Percentiles rank a stretch among this genome's conserved stretches.
Evolutionary conservation across 352 stramenopile genomes (phyloP).

Genomic region (Thalassiosira mediterranea): DNA sequence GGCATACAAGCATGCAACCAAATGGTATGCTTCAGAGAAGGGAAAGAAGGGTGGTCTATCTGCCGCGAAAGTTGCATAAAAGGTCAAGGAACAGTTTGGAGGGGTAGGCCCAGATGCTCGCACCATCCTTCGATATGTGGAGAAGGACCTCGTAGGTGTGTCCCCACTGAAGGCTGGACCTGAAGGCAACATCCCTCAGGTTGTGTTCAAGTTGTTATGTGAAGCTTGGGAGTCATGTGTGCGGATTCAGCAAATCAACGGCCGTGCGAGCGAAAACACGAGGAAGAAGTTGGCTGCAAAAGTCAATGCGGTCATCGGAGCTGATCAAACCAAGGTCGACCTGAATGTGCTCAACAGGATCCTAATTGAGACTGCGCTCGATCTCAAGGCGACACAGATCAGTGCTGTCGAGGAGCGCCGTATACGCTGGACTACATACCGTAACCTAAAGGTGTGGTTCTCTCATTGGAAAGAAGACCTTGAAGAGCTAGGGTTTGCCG

Average conservation of each 20-base stretch:
- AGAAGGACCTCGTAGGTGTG: constrained; percentile 1
- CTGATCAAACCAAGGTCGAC: not conserved
- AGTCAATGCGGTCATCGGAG: not conserved
- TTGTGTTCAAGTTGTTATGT: constrained; percentile 7
- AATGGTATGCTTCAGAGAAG: constrained; percentile 7
- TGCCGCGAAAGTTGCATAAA: not conserved
- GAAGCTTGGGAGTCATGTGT: not conserved
- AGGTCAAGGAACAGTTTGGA: not conserved
- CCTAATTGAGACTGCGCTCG: not conserved
- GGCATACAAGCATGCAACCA: constrained; percentile 9
- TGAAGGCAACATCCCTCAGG: constrained; percentile 2
- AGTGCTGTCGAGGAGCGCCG: constrained; percentile 6
- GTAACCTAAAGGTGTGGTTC: constrained; percentile 26
- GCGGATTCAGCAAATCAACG: constrained; percentile 15
- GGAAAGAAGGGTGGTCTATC: constrained; percentile 12
- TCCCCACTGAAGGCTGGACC: constrained; percentile 8
- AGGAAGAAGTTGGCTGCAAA: not conserved
- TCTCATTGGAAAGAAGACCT: constrained; percentile 11
- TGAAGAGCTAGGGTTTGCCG: constrained; percentile 9
- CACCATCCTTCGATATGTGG: constrained; percentile 9
- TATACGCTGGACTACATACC: constrained; percentile 19
- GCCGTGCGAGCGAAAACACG: not conserved
- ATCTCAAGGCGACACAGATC: constrained; percentile 9
- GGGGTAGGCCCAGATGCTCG: not conserved
- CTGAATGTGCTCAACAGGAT: not conserved